Conservation (phyloP, 306 rosid species). For the Dalbergia cochinchinensis region DNA sequence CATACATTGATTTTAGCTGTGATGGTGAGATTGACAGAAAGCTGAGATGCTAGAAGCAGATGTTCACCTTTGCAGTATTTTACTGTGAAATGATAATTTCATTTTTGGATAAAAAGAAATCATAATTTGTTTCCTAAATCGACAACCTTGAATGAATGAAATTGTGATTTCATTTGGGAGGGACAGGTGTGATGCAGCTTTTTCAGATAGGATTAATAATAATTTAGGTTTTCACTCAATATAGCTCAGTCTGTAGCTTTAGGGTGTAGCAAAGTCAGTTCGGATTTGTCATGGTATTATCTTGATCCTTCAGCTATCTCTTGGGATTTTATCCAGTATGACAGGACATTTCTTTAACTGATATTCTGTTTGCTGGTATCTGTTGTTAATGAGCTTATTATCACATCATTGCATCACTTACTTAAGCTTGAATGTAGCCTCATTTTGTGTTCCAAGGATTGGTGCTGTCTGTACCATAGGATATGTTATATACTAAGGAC, state of each 20-base stretch:
- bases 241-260: not conserved
- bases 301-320: not conserved
- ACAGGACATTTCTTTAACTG: not conserved
- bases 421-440: conserved; percentile 11
- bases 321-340: not conserved
- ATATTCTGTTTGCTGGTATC: conserved; percentile 2
- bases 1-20: not conserved
- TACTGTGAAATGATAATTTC: not conserved
- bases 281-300: too few relatives aligned
- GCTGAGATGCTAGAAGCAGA: conserved; percentile 4
- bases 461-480: not conserved
- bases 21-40: conserved; percentile 7
- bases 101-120: not conserved
- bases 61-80: conserved; percentile 10
- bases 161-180: not conserved
- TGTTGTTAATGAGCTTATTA: not conserved
- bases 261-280: too few relatives aligned
- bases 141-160: not conserved
- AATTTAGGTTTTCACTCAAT: not conserved
- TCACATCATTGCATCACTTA: not conserved
- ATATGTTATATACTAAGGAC: not conserved
- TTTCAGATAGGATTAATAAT: not conserved
- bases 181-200: not conserved
- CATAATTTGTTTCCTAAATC: not conserved
- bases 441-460: not conserved